These are phyloP conservation scores for Aspergillus sp. DNA, from an alignment of 2,329 filamentous ascomycete species.

Conservation along the genomic window DNA sequence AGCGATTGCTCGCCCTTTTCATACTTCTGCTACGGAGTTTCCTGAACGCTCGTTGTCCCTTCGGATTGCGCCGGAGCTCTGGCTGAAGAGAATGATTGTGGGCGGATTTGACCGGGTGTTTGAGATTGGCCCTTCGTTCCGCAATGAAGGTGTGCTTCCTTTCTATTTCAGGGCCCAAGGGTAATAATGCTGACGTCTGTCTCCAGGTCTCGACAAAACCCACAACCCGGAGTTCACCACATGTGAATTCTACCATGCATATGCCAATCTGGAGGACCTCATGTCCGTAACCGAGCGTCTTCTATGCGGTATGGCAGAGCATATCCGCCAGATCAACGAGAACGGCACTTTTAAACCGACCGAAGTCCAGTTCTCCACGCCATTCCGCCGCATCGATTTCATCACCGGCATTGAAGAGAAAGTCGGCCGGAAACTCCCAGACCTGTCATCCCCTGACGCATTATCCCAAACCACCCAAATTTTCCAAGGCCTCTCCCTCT, in stretches of 20 bases:
- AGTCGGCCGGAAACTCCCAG: conserved; percentile 58
- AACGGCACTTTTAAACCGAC: conserved; percentile 40
- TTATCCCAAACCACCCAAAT: conserved; percentile 50
- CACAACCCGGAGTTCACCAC: conserved; percentile 98
- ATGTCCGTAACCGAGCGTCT: conserved; percentile 68
- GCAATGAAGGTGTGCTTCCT: conserved; percentile 68
- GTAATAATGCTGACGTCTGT: background rate
- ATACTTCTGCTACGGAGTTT: conserved; percentile 70
- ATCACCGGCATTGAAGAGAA: conserved; percentile 66
- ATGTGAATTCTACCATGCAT: conserved; percentile 92
- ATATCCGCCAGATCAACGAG: conserved; percentile 41
- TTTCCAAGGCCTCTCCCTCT: conserved; percentile 44
- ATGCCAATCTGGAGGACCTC: conserved; percentile 65
- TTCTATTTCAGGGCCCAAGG: background rate
- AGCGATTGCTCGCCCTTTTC: conserved; percentile 77
- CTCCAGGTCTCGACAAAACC: conserved; percentile 61
- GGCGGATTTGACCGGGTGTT: conserved; percentile 84
- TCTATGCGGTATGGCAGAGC: conserved; percentile 51
- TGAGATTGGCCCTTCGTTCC: conserved; percentile 85
- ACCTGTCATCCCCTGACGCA: conserved; percentile 50
- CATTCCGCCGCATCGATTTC: conserved; percentile 65
- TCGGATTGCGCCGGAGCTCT: conserved; percentile 87
- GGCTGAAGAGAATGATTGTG: conserved; percentile 84
- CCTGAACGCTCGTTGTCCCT: conserved; percentile 63
- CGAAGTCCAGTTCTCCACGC: conserved; percentile 49